phyloP scores from a whole-genome alignment of 2,329 filamentous ascomycete species.

The Metarhizium anisopliae region DNA sequence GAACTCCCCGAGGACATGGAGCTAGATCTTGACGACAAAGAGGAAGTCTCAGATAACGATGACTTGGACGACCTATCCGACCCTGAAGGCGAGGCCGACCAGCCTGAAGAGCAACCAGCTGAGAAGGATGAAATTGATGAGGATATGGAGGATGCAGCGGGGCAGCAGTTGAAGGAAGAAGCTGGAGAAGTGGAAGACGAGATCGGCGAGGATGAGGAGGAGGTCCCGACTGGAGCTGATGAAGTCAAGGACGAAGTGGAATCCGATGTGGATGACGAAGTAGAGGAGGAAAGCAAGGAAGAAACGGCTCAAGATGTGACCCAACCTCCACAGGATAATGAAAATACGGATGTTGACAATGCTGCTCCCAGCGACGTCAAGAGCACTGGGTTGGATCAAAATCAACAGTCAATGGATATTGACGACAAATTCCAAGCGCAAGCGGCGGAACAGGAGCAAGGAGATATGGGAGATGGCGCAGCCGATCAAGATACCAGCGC shows the following conservation, averaged over 20 bases:
- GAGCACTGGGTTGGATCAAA: slow-evolving; percentile 56
- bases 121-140: slow-evolving; percentile 26
- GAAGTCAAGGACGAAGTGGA: slow-evolving; percentile 39
- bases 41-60: slow-evolving; percentile 47
- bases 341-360: slow-evolving; percentile 49
- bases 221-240: slow-evolving; percentile 31
- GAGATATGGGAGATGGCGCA: slow-evolving; percentile 54
- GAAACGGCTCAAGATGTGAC: slow-evolving; percentile 31
- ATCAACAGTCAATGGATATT: slow-evolving; percentile 53
- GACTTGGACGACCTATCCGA: slow-evolving; percentile 51
- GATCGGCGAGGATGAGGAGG: slow-evolving; percentile 34
- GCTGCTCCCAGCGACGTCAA: slow-evolving; percentile 54
- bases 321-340: slow-evolving; percentile 34
- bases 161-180: slow-evolving; percentile 30
- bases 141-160: slow-evolving; percentile 25
- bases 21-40: slow-evolving; percentile 65
- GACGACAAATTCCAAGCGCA: slow-evolving; percentile 52
- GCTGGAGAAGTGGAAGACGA: slow-evolving; percentile 38
- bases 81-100: slow-evolving; percentile 35
- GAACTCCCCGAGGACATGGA: slow-evolving; percentile 86
- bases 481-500: slow-evolving; percentile 54
- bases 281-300: slow-evolving; percentile 3
- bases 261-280: slow-evolving; percentile 21
- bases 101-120: slow-evolving; percentile 24
- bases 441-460: slow-evolving; percentile 55